These are phyloP conservation scores for Diplogelasinospora grovesii DNA, from an alignment of 495 filamentous ascomycete species.

Conservation along the genomic window DNA sequence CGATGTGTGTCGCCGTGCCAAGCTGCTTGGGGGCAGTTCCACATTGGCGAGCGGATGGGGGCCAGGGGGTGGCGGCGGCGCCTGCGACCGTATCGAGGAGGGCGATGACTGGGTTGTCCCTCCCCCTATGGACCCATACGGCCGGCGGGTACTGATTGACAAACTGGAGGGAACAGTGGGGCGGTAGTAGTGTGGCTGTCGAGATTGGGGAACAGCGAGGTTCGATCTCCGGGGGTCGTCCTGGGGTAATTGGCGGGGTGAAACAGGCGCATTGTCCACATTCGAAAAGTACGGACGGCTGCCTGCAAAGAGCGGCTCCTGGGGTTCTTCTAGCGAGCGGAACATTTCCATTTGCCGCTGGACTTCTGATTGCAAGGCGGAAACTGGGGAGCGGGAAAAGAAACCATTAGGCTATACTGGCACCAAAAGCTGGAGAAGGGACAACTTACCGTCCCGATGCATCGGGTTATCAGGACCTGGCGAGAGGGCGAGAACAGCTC, in stretches of 20 bases:
- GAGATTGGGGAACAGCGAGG: slow-evolving; percentile 41
- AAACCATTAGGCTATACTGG: slow-evolving; percentile 28
- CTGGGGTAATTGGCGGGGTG: slow-evolving; percentile 83
- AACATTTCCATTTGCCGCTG: slow-evolving; percentile 75
- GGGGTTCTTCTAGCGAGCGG: slow-evolving; percentile 59
- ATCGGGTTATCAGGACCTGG: slow-evolving; percentile 59
- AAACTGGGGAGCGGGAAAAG: slow-evolving; percentile 59
- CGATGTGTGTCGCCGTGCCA: slow-evolving; percentile 85
- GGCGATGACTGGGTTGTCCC: slow-evolving; percentile 62
- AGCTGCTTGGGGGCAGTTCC: slow-evolving; percentile 66
- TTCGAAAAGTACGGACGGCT: slow-evolving; percentile 72
- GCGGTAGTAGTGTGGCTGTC: slow-evolving; percentile 50
- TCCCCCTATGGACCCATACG: slow-evolving; percentile 68
- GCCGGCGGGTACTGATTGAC: slow-evolving; percentile 66
- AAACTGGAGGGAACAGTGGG: slow-evolving; percentile 75
- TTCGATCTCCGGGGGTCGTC: slow-evolving; percentile 74
- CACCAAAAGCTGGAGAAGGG: slow-evolving; percentile 5
- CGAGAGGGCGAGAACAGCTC: slow-evolving; percentile 60
- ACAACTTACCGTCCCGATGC: slow-evolving; percentile 54
- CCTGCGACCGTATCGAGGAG: slow-evolving; percentile 63
- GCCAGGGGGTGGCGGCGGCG: slow-evolving; percentile 57
- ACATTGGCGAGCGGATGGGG: slow-evolving; percentile 73
- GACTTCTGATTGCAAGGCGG: slow-evolving; percentile 75
- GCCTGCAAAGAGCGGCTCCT: slow-evolving; percentile 66
- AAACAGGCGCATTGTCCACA: slow-evolving; percentile 75